These are phyloP conservation scores for Cucurbita moschata DNA, from an alignment of 306 rosid genomes.

Conservation along the genomic window DNA sequence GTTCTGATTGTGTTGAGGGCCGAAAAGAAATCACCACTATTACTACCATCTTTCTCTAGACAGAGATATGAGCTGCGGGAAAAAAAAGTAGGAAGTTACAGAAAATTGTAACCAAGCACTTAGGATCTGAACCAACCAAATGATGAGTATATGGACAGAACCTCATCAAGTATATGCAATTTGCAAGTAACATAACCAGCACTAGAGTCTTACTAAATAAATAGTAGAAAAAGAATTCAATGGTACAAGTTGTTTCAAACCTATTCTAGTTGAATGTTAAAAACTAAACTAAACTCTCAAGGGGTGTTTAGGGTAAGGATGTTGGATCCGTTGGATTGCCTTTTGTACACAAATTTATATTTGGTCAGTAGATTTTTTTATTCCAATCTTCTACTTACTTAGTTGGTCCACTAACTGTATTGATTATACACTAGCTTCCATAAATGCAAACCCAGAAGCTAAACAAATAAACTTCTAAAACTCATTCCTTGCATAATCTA, in stretches of 20 bases:
- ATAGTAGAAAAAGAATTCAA: neutral
- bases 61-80: conserved; percentile 50
- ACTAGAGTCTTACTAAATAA: neutral
- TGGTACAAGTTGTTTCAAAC: neutral
- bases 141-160: neutral
- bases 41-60: conserved; percentile 30
- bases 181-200: neutral
- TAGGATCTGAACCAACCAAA: neutral
- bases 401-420: neutral
- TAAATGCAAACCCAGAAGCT: neutral
- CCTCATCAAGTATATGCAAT: neutral
- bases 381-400: neutral
- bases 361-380: neutral
- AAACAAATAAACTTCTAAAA: neutral
- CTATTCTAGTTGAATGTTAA: neutral
- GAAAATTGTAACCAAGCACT: neutral
- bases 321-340: neutral
- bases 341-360: neutral
- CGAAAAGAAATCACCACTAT: conserved; percentile 8
- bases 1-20: conserved; percentile 1
- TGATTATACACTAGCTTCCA: neutral
- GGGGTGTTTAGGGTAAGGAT: neutral
- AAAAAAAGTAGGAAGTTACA: neutral
- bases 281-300: neutral
- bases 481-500: neutral